phyloP scores from a whole-genome alignment of 257 asterid species.

The Primulina eburnea region DNA sequence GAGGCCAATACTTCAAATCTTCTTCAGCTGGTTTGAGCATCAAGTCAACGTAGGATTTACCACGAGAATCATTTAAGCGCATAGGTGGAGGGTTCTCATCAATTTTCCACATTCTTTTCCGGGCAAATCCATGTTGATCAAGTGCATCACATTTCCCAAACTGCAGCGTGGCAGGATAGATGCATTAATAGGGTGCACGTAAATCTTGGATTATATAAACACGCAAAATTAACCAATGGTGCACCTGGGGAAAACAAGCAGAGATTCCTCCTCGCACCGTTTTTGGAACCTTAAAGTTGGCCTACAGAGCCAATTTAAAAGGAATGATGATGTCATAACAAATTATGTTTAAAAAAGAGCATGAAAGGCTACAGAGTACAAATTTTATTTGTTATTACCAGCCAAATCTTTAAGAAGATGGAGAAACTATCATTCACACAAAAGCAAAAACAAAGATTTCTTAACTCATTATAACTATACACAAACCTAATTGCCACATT shows the following conservation, averaged over 20 bases:
- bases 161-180: constrained; percentile 36
- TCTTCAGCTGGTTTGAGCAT: constrained; percentile 85
- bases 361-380: background rate
- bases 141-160: constrained; percentile 62
- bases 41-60: constrained; percentile 75
- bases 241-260: constrained; percentile 88
- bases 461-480: background rate
- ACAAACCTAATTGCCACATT: background rate
- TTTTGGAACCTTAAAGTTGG: constrained; percentile 76
- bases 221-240: constrained; percentile 5
- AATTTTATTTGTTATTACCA: background rate
- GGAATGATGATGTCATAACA: background rate
- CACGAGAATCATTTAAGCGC: constrained; percentile 45
- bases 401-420: background rate
- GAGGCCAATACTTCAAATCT: constrained; percentile 88
- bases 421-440: background rate
- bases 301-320: constrained; percentile 35
- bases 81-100: constrained; percentile 81
- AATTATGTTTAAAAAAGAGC: background rate
- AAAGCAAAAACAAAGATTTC: background rate
- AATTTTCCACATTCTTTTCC: constrained; percentile 74
- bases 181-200: constrained; percentile 11
- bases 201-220: background rate
- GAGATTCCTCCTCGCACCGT: constrained; percentile 91
- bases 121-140: constrained; percentile 84